Evolutionary conservation across 176 grass and related monocot genomes (phyloP), one percentile per base, ranked within the genome.

Genomic region (Tillandsia leiboldiana): DNA sequence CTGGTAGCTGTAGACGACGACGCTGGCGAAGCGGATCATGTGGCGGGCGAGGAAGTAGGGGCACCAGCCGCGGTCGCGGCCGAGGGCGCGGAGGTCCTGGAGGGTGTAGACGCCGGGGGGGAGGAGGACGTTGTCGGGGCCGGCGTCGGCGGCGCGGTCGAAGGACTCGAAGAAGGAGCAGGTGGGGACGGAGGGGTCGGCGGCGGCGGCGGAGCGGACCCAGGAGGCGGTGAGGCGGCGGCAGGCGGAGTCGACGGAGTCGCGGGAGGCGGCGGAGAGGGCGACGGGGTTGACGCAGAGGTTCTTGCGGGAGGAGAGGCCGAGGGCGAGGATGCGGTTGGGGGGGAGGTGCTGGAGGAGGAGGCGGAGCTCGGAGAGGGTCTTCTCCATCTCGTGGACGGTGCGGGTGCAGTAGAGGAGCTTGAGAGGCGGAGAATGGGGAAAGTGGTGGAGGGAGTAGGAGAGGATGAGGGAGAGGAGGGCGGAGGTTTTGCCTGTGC

Each of bases 341-440:
- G 69, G 68, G 0, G 93, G 88, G 24, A 96, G 81, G 79, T 87
- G 78, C 11, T 81, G 54, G 63, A 78, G 73, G 57, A 96, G 83
- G 70, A 96, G 86, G 51, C 89, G 86, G 71, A 96, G 86, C 79
- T 96, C 89, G 70, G 86, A 75, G 13, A 96, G 86, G 64, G 86
- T 92, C 67, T 96, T 96, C 81, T 96, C 89, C 89, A 96, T 96
- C 89, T 96, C 89, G 77, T 96, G 93, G 26, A 96, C 93, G 63
- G 93, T 96, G 83, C 89, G 93, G 53, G 89, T 92, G 77, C 93
- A 96, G 89, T 96, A 96, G 76, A 96, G 28, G 64, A 96, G 81
- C 58, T 88, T 90, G 57, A 96, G 81, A 10, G 78, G 83, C 53
- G 72, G 74, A 61, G 69, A 15, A 6, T 83, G 81, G 58, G 7